These are phyloP conservation scores for Emydomyces testavorans DNA, from an alignment of 2,329 filamentous ascomycete genomes.

Conservation along the genomic window DNA sequence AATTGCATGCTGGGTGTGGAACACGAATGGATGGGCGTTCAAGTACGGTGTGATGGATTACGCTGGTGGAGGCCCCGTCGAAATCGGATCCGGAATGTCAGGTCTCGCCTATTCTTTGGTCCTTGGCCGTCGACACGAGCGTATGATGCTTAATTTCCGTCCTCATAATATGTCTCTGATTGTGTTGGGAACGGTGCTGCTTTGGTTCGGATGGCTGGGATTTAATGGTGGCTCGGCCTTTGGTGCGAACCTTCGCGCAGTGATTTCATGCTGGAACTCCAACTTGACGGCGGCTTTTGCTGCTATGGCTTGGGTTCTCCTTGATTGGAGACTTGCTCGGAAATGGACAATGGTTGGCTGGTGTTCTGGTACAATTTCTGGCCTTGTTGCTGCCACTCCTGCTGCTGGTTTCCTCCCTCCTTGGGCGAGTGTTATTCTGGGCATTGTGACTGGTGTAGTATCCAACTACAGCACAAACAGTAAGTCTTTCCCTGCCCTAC, in stretches of 20 bases:
- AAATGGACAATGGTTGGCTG: conserved; percentile 94
- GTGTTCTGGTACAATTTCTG: conserved; percentile 80
- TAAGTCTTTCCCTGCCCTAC: conserved; percentile 37
- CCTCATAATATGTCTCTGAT: conserved; percentile 98
- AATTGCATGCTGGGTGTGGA: conserved; percentile 94
- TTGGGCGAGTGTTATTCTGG: conserved; percentile 52
- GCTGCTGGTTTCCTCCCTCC: conserved; percentile 67
- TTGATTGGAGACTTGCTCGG: conserved; percentile 85
- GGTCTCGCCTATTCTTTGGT: conserved; percentile 93
- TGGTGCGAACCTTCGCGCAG: conserved; percentile 83
- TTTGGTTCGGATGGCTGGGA: conserved; percentile 98
- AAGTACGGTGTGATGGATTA: conserved; percentile 90
- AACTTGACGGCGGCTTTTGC: conserved; percentile 88
- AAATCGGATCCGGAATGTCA: conserved; percentile 87
- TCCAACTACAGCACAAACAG: conserved; percentile 84
- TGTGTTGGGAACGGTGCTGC: conserved; percentile 83
- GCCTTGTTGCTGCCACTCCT: conserved; percentile 77
- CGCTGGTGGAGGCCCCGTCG: conserved; percentile 90
- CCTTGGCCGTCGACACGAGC: conserved; percentile 89
- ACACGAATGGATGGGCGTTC: conserved; percentile 83
- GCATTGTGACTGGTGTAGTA: conserved; percentile 51
- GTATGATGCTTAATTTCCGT: conserved; percentile 99
- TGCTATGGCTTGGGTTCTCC: conserved; percentile 83
- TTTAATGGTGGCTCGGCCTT: conserved; percentile 97
- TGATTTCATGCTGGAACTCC: conserved; percentile 97